Evolutionary conservation across 2,329 filamentous ascomycete genomes (phyloP), one percentile per base, ranked within the genome.

Genomic region (Zelopaecilomyces penicillatus): DNA sequence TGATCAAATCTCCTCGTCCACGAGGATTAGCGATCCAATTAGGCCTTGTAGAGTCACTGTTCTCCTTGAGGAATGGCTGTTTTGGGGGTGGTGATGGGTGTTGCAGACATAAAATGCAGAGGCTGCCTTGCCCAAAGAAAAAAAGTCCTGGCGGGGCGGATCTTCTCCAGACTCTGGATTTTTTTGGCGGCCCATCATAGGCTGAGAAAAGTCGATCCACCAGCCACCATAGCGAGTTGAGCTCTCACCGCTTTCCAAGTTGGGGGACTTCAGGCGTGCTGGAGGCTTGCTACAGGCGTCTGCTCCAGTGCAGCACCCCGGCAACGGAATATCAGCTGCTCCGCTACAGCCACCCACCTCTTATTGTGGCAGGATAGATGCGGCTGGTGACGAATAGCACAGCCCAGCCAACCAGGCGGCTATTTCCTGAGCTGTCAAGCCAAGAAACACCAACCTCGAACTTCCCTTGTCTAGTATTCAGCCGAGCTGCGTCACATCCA

Each of bases 191-290:
- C 31, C 43, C 43, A 36, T 46, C 43, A 50, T 46, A 46, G 49
- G 49, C 12, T 12, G 11, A 19, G 19, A 19, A 37, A 37, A 37
- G n/a, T 37, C 7, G 10, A 7, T 26, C 26, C 26, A 34, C 35
- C 4, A 37, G 35, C 35, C 35, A 6, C 35, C 8, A 12, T 35
- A 28, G 31, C 10, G n/a, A 35, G 31, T 28, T 2, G 41, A 30
- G 33, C 41, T 28, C 42, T 52, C 48, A 58, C 55, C 55, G 55
- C 55, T 49, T 56, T 47, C 50, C 49, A 27, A 36, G 42, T 44
- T 46, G 33, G 39, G n/a, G 11, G 34, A 33, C 10, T 1, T 9
- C 3, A 33, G 32, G n/a, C 27, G n/a, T 19, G 27, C 31, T 41
- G 28, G n/a, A n/a, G n/a, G n/a, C n/a, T n/a, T n/a, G n/a, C n/a